Conservation (phyloP, 2,329 filamentous ascomycete genomes). For the Cercospora sp. region DNA sequence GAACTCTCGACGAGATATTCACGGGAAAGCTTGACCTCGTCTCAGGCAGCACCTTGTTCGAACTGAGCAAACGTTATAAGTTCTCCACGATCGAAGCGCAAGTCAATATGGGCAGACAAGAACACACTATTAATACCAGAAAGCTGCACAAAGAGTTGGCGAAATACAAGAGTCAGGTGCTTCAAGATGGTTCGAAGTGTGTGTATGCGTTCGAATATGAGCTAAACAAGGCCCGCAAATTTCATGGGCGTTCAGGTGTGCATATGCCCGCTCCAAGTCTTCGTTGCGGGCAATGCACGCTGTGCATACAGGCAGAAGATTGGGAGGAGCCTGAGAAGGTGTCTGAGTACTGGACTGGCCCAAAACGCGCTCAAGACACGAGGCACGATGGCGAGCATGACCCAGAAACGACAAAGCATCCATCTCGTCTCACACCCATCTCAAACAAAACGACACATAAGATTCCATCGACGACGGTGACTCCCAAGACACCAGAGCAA, state of each 20-base stretch:
- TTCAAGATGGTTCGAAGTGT: background rate
- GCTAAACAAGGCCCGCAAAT: background rate
- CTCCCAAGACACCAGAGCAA: background rate
- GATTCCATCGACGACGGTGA: background rate
- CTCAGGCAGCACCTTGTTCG: constrained; percentile 3
- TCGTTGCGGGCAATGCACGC: background rate
- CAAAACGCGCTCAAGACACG: background rate
- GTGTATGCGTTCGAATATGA: background rate
- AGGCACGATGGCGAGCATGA: background rate
- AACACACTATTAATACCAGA: background rate
- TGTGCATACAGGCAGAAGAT: background rate
- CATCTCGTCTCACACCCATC: background rate
- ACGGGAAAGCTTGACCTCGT: constrained; percentile 5
- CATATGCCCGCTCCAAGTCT: background rate
- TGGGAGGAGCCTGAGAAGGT: background rate
- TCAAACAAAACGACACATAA: background rate
- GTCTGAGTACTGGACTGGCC: background rate
- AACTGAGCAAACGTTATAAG: constrained; percentile 12
- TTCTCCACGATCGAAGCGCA: background rate
- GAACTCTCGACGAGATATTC: constrained; percentile 13
- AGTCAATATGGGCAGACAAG: background rate
- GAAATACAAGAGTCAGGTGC: background rate
- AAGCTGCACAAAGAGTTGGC: background rate
- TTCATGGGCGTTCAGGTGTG: background rate
- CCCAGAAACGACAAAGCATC: background rate